Conservation (phyloP, 495 filamentous ascomycete species). For the Penicillium pancosmium region DNA sequence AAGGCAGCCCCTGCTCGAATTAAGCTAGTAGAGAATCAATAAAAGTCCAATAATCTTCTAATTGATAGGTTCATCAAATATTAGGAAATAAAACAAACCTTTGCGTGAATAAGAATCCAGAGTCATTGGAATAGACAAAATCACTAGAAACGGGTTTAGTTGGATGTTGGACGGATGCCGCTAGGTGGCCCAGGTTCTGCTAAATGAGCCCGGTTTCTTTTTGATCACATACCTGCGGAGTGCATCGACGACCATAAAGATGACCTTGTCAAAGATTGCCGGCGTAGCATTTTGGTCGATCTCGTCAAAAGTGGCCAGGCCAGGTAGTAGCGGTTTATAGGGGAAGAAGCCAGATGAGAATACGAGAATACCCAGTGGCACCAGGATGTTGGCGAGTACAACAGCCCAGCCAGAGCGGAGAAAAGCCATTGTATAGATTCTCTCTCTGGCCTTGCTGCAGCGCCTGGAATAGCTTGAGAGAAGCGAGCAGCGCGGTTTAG, state of each 20-base stretch:
- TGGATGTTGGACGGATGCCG: background rate
- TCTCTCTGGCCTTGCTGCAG: background rate
- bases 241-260: conserved; percentile 99
- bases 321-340: conserved; percentile 90
- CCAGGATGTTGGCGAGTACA: conserved; percentile 67
- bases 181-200: too few relatives aligned
- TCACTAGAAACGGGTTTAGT: conserved; percentile 60
- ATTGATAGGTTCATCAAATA: background rate
- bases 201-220: background rate
- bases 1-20: conserved; percentile 81
- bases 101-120: conserved; percentile 89
- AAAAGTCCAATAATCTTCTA: background rate
- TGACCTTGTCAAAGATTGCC: conserved; percentile 79
- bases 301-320: conserved; percentile 67
- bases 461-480: background rate
- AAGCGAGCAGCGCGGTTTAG: background rate
- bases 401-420: conserved; percentile 28
- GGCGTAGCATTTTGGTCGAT: conserved; percentile 41
- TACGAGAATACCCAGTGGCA: conserved; percentile 73
- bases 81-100: conserved; percentile 55
- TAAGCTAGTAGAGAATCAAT: conserved; percentile 55
- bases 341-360: conserved; percentile 97
- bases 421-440: conserved; percentile 23
- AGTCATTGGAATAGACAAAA: conserved; percentile 83
- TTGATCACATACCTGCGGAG: conserved; percentile 69